phyloP scores from a whole-genome alignment of 2,329 filamentous ascomycete genomes.

The Trichoderma afroharzianum region DNA sequence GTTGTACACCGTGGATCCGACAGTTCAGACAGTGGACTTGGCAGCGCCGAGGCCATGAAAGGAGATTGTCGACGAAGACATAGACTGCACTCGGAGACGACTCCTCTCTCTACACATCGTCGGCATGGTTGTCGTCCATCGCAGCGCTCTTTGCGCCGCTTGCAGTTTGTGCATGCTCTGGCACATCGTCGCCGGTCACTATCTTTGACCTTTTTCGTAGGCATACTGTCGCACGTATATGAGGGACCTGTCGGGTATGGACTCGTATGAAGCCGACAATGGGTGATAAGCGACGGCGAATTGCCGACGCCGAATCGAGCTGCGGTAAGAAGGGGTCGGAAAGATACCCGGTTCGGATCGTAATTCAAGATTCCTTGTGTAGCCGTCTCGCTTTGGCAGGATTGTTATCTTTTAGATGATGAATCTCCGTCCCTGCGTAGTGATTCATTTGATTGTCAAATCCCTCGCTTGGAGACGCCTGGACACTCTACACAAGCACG shows the following conservation, averaged over 20 bases:
- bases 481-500: background rate
- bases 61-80: background rate
- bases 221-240: background rate
- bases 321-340: background rate
- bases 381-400: background rate
- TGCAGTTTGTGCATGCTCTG: conserved; percentile 3
- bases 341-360: background rate
- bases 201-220: background rate
- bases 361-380: background rate
- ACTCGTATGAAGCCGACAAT: background rate
- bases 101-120: background rate
- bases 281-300: background rate
- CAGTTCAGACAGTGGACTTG: background rate
- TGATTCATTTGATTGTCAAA: background rate
- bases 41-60: background rate
- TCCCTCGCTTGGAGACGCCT: background rate
- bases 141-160: conserved; percentile 1
- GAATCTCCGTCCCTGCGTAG: background rate
- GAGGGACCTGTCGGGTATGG: background rate
- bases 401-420: background rate
- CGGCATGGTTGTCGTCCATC: background rate
- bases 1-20: background rate
- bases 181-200: background rate
- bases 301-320: background rate
- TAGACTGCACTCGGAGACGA: background rate